These are phyloP conservation scores for Botryotinia narcissicola DNA, from an alignment of 2,329 filamentous ascomycete species.

Conservation along the genomic window DNA sequence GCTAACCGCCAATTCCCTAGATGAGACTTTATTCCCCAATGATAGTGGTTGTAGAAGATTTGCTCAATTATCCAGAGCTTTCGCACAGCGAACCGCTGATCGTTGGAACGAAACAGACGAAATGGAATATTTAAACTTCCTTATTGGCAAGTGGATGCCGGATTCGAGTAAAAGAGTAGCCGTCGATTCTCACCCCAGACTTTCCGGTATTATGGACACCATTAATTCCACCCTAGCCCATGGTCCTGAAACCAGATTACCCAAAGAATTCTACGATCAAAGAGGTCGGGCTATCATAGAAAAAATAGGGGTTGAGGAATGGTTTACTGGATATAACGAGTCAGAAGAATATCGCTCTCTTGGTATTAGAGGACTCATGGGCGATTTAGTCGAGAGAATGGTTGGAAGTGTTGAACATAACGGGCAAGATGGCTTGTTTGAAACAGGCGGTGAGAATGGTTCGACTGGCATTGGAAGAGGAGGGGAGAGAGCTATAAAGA, in stretches of 20 bases:
- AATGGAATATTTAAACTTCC: constrained; percentile 76
- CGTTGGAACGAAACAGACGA: constrained; percentile 75
- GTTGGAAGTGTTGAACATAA: constrained; percentile 61
- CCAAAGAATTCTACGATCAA: constrained; percentile 81
- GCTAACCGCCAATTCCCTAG: constrained; percentile 34
- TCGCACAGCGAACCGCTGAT: constrained; percentile 67
- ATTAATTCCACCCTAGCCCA: constrained; percentile 88
- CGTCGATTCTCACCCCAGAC: constrained; percentile 78
- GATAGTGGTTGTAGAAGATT: constrained; percentile 72
- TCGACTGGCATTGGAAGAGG: constrained; percentile 43
- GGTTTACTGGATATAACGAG: constrained; percentile 85
- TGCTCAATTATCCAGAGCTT: constrained; percentile 64
- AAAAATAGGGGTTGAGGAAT: constrained; percentile 79
- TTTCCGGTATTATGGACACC: constrained; percentile 92
- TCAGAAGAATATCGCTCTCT: constrained; percentile 82
- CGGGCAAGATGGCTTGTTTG: constrained; percentile 51
- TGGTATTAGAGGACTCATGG: constrained; percentile 81
- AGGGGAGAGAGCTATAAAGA: constrained; percentile 58
- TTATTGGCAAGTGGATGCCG: constrained; percentile 85
- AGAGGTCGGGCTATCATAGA: constrained; percentile 68
- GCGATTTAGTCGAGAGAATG: constrained; percentile 78
- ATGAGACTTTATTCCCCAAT: constrained; percentile 81
- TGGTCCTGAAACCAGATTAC: constrained; percentile 73
- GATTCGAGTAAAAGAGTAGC: constrained; percentile 64
- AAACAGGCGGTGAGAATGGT: constrained; percentile 44